Conservation (phyloP, 2,329 filamentous ascomycete species). For the Leptodontidium sp. region DNA sequence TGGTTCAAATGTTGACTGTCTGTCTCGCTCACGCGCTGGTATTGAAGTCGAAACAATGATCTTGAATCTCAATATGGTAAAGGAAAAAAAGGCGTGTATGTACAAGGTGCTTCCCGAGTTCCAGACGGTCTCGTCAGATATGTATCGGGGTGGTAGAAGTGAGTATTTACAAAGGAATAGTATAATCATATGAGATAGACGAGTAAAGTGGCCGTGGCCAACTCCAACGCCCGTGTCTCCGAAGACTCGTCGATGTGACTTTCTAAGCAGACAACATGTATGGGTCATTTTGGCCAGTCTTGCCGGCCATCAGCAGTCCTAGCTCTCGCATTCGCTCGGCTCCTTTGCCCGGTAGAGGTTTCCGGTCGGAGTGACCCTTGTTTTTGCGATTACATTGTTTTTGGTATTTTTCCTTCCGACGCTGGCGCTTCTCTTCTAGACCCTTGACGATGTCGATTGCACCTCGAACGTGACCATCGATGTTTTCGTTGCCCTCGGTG, state of each 20-base stretch:
- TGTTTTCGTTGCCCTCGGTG: conserved; percentile 46
- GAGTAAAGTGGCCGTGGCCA: conserved; percentile 30
- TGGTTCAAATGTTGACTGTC: conserved; percentile 14
- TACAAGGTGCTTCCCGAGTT: conserved; percentile 13
- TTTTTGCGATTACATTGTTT: conserved; percentile 87
- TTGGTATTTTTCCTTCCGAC: conserved; percentile 90
- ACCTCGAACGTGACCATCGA: conserved; percentile 78
- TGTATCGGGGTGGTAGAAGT: conserved; percentile 27
- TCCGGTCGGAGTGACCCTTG: conserved; percentile 67
- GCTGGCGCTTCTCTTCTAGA: conserved; percentile 90
- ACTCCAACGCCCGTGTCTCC: conserved; percentile 36
- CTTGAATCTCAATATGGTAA: conserved; percentile 30
- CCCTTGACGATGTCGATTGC: conserved; percentile 98
- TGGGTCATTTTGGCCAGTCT: conserved; percentile 67
- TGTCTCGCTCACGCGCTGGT: conserved; percentile 24
- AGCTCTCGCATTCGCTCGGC: conserved; percentile 94
- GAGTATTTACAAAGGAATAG: conserved; percentile 39
- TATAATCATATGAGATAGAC: conserved; percentile 25
- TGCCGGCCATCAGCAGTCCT: conserved; percentile 87
- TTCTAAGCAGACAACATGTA: conserved; percentile 77
- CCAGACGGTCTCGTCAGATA: conserved; percentile 3
- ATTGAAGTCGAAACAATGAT: conserved; percentile 26
- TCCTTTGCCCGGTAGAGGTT: conserved; percentile 82
- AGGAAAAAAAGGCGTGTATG: conserved; percentile 26
- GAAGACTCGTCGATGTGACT: conserved; percentile 31